Conservation (phyloP, 306 rosid species). For the Pyrus pyrifolia region DNA sequence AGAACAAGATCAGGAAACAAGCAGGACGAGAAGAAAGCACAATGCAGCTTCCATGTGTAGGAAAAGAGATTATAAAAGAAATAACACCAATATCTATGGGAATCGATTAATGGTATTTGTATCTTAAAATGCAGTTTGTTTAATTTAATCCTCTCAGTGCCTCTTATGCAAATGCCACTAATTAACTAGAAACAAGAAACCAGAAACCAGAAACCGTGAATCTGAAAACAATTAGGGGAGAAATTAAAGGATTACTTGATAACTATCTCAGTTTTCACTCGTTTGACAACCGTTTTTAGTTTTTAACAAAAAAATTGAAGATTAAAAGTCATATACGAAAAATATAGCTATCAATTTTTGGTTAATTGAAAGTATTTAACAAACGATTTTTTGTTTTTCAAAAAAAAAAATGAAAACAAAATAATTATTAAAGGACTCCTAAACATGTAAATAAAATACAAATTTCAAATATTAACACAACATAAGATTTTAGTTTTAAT, state of each 20-base stretch:
- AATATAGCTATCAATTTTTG: not conserved
- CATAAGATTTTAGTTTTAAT: not conserved
- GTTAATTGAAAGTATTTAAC: not conserved
- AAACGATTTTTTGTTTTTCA: too few relatives aligned
- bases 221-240: not conserved
- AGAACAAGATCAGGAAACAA: slow-evolving; percentile 6
- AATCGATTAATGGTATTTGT: not conserved
- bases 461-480: slow-evolving; percentile 15
- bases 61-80: not conserved
- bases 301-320: not conserved
- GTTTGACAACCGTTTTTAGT: not conserved
- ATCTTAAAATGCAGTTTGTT: not conserved
- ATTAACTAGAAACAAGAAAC: not conserved
- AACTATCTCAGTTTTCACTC: not conserved
- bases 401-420: too few relatives aligned
- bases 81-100: not conserved
- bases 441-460: slow-evolving; percentile 26
- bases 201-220: not conserved
- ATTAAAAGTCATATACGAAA: too few relatives aligned
- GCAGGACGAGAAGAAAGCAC: slow-evolving; percentile 20
- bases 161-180: not conserved
- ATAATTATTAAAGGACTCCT: too few relatives aligned
- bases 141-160: not conserved
- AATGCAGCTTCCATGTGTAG: not conserved
- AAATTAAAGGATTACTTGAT: not conserved